These are phyloP conservation scores for Pleurotus eryngii DNA, from an alignment of 768 basidiomycete species.

Conservation along the genomic window DNA sequence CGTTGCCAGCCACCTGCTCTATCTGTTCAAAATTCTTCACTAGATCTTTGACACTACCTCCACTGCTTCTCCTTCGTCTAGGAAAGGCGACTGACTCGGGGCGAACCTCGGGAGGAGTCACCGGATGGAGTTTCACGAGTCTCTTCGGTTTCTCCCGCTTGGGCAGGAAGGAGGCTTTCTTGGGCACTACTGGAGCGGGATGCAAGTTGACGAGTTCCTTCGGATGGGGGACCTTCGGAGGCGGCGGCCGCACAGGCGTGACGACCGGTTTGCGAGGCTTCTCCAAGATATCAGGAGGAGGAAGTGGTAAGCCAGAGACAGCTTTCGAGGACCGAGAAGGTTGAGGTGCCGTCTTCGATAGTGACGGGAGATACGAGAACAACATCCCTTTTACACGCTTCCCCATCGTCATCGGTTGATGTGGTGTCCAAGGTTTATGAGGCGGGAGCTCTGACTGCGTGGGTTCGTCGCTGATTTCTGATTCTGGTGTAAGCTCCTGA, in stretches of 20 bases:
- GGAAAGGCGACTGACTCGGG: conserved; percentile 17
- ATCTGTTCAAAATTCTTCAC: conserved; percentile 57
- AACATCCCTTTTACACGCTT: conserved; percentile 54
- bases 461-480: conserved; percentile 1
- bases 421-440: conserved; percentile 10
- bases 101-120: conserved; percentile 28
- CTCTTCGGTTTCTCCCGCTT: conserved; percentile 36
- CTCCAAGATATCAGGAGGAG: conserved; percentile 48
- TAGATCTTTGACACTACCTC: conserved; percentile 70
- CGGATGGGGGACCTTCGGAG: conserved; percentile 45
- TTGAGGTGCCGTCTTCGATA: conserved; percentile 34
- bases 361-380: conserved; percentile 57
- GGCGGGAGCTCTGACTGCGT: neutral
- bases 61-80: conserved; percentile 56
- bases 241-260: conserved; percentile 54
- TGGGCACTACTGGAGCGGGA: conserved; percentile 42
- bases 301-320: conserved; percentile 47
- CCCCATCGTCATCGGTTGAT: conserved; percentile 33
- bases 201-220: conserved; percentile 66
- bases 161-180: conserved; percentile 41
- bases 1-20: conserved; percentile 23
- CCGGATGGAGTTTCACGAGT: conserved; percentile 53
- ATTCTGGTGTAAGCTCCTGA: conserved; percentile 1
- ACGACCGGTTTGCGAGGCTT: conserved; percentile 52
- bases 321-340: conserved; percentile 16